Conservation (phyloP, 2,329 filamentous ascomycete genomes). For the Graphiopsis chlorocephala region DNA sequence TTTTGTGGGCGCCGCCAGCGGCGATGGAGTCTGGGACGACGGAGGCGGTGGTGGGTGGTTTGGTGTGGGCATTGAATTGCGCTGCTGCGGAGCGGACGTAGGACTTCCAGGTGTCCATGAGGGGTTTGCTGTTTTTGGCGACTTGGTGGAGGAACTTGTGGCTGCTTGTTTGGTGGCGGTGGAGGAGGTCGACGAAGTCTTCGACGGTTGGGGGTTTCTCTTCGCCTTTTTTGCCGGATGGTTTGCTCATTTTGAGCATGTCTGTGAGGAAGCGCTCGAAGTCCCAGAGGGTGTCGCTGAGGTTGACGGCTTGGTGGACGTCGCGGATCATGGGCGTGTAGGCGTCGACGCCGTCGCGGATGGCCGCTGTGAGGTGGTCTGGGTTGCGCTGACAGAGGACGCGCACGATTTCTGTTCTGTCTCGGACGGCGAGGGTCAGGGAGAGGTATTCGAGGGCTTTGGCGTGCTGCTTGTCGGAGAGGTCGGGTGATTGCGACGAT, state of each 20-base stretch:
- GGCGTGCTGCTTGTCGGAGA: conserved; percentile 61
- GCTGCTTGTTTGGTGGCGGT: conserved; percentile 59
- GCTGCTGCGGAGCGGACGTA: conserved; percentile 60
- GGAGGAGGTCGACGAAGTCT: conserved; percentile 67
- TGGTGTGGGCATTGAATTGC: conserved; percentile 49
- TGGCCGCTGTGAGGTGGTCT: conserved; percentile 67
- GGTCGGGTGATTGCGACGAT: conserved; percentile 44
- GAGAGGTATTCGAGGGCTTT: conserved; percentile 68
- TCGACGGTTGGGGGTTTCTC: conserved; percentile 59
- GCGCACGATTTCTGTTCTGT: conserved; percentile 68
- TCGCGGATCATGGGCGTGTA: conserved; percentile 73
- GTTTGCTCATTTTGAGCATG: conserved; percentile 58
- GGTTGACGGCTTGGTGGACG: conserved; percentile 68
- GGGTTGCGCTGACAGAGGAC: conserved; percentile 67
- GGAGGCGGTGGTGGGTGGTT: conserved; percentile 24
- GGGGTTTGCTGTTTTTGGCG: conserved; percentile 63
- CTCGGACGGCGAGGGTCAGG: conserved; percentile 66
- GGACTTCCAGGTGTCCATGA: conserved; percentile 58
- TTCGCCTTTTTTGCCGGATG: conserved; percentile 27
- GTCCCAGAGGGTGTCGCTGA: conserved; percentile 66
- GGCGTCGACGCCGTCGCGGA: conserved; percentile 63
- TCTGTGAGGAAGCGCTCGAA: conserved; percentile 68
- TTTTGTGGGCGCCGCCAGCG: conserved; percentile 43
- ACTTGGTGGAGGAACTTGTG: conserved; percentile 72
- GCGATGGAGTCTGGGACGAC: conserved; percentile 31